phyloP scores from a whole-genome alignment of 331 rosid genomes.

The Stylosanthes scabra region DNA sequence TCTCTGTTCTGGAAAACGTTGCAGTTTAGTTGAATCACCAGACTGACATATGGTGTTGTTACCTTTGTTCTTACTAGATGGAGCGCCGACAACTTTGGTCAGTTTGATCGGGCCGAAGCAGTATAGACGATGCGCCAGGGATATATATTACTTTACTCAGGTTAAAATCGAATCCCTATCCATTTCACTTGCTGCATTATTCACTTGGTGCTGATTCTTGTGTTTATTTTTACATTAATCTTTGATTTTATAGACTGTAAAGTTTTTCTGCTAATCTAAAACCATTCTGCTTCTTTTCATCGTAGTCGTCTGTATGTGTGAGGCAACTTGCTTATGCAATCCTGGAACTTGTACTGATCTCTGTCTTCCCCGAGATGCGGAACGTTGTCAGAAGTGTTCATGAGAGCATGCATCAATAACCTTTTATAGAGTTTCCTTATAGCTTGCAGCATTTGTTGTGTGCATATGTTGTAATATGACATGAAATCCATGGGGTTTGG shows the following conservation, averaged over 20 bases:
- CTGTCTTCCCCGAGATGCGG: conserved; percentile 90
- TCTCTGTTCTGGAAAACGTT: conserved; percentile 26
- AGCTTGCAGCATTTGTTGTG: conserved; percentile 13
- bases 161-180: conserved; percentile 61
- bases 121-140: conserved; percentile 91
- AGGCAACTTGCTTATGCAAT: conserved; percentile 86
- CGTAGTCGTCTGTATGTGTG: conserved; percentile 84
- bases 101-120: conserved; percentile 87
- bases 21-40: neutral
- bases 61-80: conserved; percentile 60
- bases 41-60: neutral
- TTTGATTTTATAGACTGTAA: neutral
- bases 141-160: conserved; percentile 93
- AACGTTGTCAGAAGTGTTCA: conserved; percentile 68
- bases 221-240: conserved; percentile 21
- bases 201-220: conserved; percentile 26
- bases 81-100: conserved; percentile 93
- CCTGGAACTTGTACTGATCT: conserved; percentile 72
- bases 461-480: conserved; percentile 27
- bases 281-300: conserved; percentile 23
- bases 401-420: conserved; percentile 50
- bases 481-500: conserved; percentile 31
- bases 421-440: conserved; percentile 51
- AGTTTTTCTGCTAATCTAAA: conserved; percentile 15
- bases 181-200: conserved; percentile 5